Evolutionary conservation across 306 rosid genomes (phyloP).

Genomic region (Psophocarpus tetragonolobus): DNA sequence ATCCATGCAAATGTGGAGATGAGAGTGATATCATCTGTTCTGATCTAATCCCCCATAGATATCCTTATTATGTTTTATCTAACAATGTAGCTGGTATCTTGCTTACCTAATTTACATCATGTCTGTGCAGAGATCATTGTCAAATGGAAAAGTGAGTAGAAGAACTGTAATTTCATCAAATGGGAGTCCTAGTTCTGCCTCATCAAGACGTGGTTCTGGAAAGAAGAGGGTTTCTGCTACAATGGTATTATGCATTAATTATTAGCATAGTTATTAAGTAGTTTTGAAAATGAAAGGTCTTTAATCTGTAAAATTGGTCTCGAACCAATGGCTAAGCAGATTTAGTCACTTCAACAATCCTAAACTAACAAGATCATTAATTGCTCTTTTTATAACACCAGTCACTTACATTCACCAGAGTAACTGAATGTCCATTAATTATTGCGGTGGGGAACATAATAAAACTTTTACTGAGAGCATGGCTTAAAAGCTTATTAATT

Average conservation of each 20-base stretch:
- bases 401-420: background rate
- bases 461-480: background rate
- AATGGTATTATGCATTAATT: slow-evolving; percentile 50
- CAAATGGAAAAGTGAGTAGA: slow-evolving; percentile 65
- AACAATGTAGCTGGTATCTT: background rate
- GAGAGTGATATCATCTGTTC: slow-evolving; percentile 7
- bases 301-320: background rate
- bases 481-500: background rate
- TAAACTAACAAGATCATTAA: background rate
- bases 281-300: too few species aligned
- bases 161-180: slow-evolving; percentile 45
- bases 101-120: slow-evolving; percentile 27
- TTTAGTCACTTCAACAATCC: background rate
- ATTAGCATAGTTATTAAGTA: background rate
- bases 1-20: background rate
- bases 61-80: slow-evolving; percentile 9
- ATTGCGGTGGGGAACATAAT: background rate
- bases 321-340: background rate
- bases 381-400: background rate
- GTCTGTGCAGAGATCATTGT: slow-evolving; percentile 47
- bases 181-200: slow-evolving; percentile 47
- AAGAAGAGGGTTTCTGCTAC: slow-evolving; percentile 60
- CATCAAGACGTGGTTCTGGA: slow-evolving; percentile 59
- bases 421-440: background rate
- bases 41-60: background rate